Evolutionary conservation across 1,284 basidiomycete genomes (phyloP).

Genomic region (Coniferiporia weirii): DNA sequence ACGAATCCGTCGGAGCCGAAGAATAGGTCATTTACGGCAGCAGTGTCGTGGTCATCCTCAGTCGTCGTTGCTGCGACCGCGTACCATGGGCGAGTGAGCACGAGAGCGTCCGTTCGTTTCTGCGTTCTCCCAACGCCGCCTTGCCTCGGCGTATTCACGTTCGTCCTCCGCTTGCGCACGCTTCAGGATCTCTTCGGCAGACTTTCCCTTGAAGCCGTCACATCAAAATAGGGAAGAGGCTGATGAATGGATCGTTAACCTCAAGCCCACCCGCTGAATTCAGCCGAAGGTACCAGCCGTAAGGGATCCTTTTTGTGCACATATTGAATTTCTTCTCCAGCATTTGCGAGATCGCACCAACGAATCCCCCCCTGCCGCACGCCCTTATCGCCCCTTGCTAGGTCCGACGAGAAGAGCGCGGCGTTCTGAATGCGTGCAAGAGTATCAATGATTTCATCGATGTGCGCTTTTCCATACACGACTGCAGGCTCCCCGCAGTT

Average conservation of each 20-base stretch:
- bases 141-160: slow-evolving; percentile 23
- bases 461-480: slow-evolving; percentile 33
- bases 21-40: slow-evolving; percentile 23
- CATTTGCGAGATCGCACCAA: slow-evolving; percentile 31
- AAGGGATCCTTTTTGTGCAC: slow-evolving; percentile 32
- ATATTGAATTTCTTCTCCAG: no score
- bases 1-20: slow-evolving; percentile 34
- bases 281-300: slow-evolving; percentile 41
- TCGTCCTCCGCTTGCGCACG: slow-evolving; percentile 23
- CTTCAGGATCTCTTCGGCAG: slow-evolving; percentile 20
- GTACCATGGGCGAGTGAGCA: neutral
- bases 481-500: slow-evolving; percentile 37
- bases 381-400: slow-evolving; percentile 15
- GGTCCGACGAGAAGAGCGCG: slow-evolving; percentile 33
- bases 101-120: slow-evolving; percentile 1
- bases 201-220: slow-evolving; percentile 14
- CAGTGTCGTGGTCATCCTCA: neutral
- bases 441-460: slow-evolving; percentile 32
- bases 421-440: slow-evolving; percentile 35
- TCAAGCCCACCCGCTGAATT: slow-evolving; percentile 37
- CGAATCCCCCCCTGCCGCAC: slow-evolving; percentile 1
- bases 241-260: slow-evolving; percentile 35
- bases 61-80: no score
- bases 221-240: slow-evolving; percentile 32
- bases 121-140: slow-evolving; percentile 29